A percentile compares a stretch with the other conserved stretches of the same genome.
phyloP scores from a whole-genome alignment of 169 alveolate species.

The Plasmodium relictum region DNA sequence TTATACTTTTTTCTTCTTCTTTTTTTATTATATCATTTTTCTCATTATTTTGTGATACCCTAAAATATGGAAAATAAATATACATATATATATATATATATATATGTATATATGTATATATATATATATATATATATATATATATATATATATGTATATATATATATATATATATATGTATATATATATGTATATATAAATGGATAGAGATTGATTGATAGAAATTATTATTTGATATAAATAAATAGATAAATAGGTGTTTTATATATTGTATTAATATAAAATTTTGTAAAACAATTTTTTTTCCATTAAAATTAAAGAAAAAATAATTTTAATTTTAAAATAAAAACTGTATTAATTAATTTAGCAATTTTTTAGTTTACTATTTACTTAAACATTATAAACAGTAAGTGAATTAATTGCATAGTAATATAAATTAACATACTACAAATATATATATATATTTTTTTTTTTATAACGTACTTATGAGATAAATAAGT shows the following conservation, averaged over 20 bases:
- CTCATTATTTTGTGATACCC: neutral
- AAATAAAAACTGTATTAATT: constrained; percentile 3
- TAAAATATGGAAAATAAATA: neutral
- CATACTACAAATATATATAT: neutral
- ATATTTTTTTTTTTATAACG: neutral
- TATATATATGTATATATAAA: neutral
- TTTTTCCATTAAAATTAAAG: constrained; percentile 2
- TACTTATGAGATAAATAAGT: neutral
- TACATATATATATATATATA: neutral
- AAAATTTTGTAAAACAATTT: constrained; percentile 6
- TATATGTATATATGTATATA: too few species aligned
- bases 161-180: neutral
- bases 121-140: too few species aligned
- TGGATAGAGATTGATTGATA: too few species aligned
- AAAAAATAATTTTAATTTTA: neutral
- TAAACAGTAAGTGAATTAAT: constrained; percentile 56
- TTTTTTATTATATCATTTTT: neutral
- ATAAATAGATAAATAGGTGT: too few species aligned
- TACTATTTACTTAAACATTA: constrained; percentile 23
- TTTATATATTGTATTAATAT: neutral
- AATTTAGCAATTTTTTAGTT: constrained; percentile 53
- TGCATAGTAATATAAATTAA: constrained; percentile 1
- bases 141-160: neutral
- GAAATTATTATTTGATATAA: too few species aligned
- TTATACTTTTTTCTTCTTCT: constrained; percentile 10